Base-by-base conservation (phyloP, 768 basidiomycete genomes). In the Auricularia sp. region DNA sequence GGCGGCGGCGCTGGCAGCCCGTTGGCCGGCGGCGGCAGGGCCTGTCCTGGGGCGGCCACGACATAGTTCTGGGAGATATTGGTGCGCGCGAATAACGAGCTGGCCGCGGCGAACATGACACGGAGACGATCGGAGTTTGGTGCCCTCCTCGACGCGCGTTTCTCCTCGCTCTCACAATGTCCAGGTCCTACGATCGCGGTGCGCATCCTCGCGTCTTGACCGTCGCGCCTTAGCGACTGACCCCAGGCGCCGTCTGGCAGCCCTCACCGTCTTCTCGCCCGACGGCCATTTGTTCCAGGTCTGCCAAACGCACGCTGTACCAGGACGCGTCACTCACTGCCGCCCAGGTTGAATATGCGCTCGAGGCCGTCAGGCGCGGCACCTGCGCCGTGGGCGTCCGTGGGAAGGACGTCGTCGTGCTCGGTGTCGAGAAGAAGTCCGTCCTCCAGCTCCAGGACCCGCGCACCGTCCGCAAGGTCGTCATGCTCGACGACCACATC, bases 231-330 rank as follows among this genome's bases (percentile, higher is more conserved):
- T 42, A 34, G 34, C n/a, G 59, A 39, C 21, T 61, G n/a, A 64
- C 43, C 43, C 39, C 3, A n/a, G 14, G 36, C 64, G 43, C 21
- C 39, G 56, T 63, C 18, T 34, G 64, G 16, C 58, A 97, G 95
- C 95, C 59, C 87, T 98, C 68, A 98, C 96, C 68, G 93, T 96
- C 73, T 96, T 97, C 82, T 97, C 94, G 53, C 96, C 96, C 65
- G 97, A 98, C 80, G 97, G 97, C 18, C 97, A 99, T 80, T 81
- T 99, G 70, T 97, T 98, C 83, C 94, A 98, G 84, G 94, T 92
- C 68, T 29, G 29, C 23, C 14, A 10, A 18, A 14, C 16, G 34
- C 34, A 6, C 33, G 23, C 23, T 33, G 14, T 10, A 56, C 21
- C 56, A 14, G 36, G 36, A 35, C 62, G 47, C 61, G 35, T 29